These are phyloP conservation scores for Zopfia rhizophila DNA, from an alignment of 2,329 filamentous ascomycete species.

Conservation along the genomic window DNA sequence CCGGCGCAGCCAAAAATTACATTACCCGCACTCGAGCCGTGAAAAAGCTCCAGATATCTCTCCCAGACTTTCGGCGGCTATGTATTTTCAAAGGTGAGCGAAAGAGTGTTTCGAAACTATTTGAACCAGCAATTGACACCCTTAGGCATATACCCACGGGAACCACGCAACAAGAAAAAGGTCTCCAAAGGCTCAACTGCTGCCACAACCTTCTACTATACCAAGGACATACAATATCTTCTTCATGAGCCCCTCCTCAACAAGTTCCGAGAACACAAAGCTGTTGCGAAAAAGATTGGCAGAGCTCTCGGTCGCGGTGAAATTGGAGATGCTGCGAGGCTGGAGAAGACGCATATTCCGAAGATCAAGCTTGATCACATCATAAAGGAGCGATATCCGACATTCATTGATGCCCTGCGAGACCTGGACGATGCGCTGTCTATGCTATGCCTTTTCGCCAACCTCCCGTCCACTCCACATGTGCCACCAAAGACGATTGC, in stretches of 20 bases:
- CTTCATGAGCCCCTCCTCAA: constrained; percentile 93
- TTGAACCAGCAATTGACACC: not conserved
- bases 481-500: constrained; percentile 96
- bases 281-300: constrained; percentile 96
- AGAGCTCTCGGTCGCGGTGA: constrained; percentile 91
- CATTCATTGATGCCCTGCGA: constrained; percentile 91
- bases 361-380: constrained; percentile 94
- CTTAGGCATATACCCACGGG: constrained; percentile 91
- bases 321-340: constrained; percentile 83
- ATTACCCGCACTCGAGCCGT: constrained; percentile 97
- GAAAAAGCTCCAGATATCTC: constrained; percentile 95
- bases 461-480: constrained; percentile 86
- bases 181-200: constrained; percentile 89
- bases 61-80: constrained; percentile 96
- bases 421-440: constrained; percentile 97
- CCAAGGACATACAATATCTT: constrained; percentile 98
- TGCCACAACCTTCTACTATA: constrained; percentile 90
- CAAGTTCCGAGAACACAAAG: constrained; percentile 97
- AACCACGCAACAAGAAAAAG: constrained; percentile 97
- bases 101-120: not conserved
- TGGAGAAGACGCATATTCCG: constrained; percentile 91
- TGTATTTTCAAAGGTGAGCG: constrained; percentile 92
- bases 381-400: constrained; percentile 97
- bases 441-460: constrained; percentile 97
- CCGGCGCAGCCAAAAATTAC: constrained; percentile 97